phyloP scores from a whole-genome alignment of 2,329 filamentous ascomycete species.

The Fusarium buxicola region DNA sequence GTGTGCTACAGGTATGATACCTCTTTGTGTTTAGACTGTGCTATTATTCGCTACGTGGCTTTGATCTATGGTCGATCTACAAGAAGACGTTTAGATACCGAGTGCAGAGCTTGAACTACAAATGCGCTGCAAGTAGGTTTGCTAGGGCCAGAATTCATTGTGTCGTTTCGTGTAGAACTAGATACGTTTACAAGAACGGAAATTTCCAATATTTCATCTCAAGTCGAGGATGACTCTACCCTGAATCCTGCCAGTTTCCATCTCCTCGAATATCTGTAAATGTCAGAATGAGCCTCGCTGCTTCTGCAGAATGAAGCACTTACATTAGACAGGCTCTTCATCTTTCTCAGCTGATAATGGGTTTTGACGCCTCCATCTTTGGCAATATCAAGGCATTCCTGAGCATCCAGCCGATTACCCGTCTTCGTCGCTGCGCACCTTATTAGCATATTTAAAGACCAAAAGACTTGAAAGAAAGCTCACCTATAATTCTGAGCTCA shows the following conservation, averaged over 20 bases:
- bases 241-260: conserved; percentile 12
- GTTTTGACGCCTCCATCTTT: conserved; percentile 1
- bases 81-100: no score
- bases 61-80: no score
- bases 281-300: neutral
- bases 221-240: conserved; percentile 16
- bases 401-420: conserved; percentile 12
- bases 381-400: conserved; percentile 18
- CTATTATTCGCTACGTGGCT: no score
- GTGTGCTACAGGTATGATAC: no score
- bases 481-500: conserved; percentile 15
- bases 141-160: neutral
- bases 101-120: no score
- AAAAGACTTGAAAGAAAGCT: neutral
- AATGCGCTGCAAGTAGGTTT: no score
- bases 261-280: conserved; percentile 3
- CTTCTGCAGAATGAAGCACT: neutral
- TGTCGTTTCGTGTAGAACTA: neutral
- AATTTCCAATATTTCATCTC: neutral
- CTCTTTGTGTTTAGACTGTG: no score
- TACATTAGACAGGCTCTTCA: conserved; percentile 11
- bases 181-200: no score
- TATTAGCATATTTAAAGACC: neutral
- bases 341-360: conserved; percentile 9
- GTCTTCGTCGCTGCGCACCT: conserved; percentile 5